phyloP scores from a whole-genome alignment of 2,329 filamentous ascomycete species.

The Tolypocladium paradoxum region DNA sequence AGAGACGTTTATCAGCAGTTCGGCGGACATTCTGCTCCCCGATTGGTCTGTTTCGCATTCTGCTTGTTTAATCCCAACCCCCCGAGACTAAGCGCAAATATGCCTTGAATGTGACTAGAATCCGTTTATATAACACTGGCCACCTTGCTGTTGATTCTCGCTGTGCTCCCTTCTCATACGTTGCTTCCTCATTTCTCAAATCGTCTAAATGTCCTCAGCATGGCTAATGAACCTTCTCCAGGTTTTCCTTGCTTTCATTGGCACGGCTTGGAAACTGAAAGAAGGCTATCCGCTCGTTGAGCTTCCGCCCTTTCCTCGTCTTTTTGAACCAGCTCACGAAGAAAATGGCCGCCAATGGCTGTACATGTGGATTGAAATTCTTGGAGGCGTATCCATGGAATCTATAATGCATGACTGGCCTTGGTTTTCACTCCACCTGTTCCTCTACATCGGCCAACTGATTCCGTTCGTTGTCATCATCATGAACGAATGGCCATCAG shows the following conservation, averaged over 20 bases:
- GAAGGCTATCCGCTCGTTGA: conserved; percentile 3
- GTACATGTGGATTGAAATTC: background rate
- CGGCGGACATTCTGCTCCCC: too few species aligned
- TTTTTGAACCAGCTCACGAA: background rate
- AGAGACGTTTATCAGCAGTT: too few species aligned
- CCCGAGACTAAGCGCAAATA: background rate
- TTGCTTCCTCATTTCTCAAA: background rate
- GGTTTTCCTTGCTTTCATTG: background rate
- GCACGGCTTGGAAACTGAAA: conserved; percentile 3
- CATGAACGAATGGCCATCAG: background rate
- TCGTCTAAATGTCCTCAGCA: background rate
- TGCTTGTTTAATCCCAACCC: background rate
- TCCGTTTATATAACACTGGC: too few species aligned
- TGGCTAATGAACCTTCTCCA: conserved; percentile 2
- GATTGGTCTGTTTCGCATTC: too few species aligned
- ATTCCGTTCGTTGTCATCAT: conserved; percentile 1
- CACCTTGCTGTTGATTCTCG: too few species aligned
- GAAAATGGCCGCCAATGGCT: background rate
- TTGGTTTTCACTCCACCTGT: conserved; percentile 7
- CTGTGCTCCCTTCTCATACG: background rate
- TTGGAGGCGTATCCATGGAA: background rate
- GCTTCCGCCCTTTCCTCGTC: background rate
- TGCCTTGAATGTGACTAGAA: too few species aligned
- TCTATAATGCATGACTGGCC: conserved; percentile 1
- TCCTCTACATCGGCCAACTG: conserved; percentile 7